Evolutionary conservation across 495 filamentous ascomycete genomes (phyloP), one percentile per base, ranked within the genome.

Genomic region (Parachaetomium inaequale): DNA sequence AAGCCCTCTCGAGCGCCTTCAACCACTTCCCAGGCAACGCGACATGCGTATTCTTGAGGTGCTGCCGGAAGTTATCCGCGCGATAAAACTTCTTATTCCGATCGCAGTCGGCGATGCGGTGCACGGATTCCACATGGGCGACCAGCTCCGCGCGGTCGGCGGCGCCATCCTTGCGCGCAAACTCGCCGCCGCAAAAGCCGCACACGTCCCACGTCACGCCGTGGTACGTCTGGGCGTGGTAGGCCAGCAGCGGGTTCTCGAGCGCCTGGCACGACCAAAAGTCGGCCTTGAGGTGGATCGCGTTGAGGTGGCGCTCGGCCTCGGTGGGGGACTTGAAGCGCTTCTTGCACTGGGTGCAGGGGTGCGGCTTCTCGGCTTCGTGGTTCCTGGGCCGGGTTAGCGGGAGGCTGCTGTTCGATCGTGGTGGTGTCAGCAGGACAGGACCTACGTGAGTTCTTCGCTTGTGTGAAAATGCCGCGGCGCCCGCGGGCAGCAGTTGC

Each of bases 311-410:
- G 14, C 91, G 84, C 68, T 94, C 91, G 21, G 90, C 90, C 77
- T 96, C 91, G 63, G 93, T 93, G 65, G 92, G 93, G 71, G 90
- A 90, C 69, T 96, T 94, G 80, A 96, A 96, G 19, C 90, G 83
- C 70, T 91, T 92, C 43, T 84, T 84, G 74, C 91, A 96, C 68
- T 85, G 92, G 32, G 82, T 77, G 70, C 91, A 96, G 12, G 81
- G 80, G 70, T 94, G 91, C 64, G 92, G 90, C 67, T 92, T 94
- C 70, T 93, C 90, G 67, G 85, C 81, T 66, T 89, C 86, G 70
- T 96, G 91, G 36, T 63, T 58, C 26, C 74, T 76, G 54, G 36
- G 10, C 36, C 14, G 14, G n/a, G 21, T 25, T 21, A 57, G 43
- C 45, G 32, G 52, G 21, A 47, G 36, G 17, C 42, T 21, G 42